Evolutionary conservation across 192 early-diverging fungal species (phyloP), one percentile per base, ranked within the genome.

Genomic region (Gigaspora rosea): DNA sequence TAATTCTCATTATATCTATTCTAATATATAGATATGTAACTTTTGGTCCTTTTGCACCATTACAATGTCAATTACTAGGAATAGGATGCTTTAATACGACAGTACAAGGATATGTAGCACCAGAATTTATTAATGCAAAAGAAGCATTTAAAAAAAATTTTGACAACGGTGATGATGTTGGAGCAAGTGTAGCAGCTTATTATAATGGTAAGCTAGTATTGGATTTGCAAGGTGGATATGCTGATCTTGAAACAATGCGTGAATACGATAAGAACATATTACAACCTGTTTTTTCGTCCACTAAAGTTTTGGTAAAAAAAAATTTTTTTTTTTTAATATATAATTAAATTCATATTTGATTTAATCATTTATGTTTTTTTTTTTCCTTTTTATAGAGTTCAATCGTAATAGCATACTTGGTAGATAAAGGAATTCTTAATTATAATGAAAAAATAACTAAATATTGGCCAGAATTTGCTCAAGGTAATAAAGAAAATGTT

Each of bases 401-500:
- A 18, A 83, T 91, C 22, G 85, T 93, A 4, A 78, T 92, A 35
- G 82, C 87, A 16, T 76, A 86, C 65, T 54, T 93, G 46, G 87
- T 94, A 16, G 86, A 89, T 56, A 69, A 84, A 71, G 87, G 86
- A 20, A 41, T 83, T 18, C 22, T 94, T 5, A 49, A 75, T n/a
- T 92, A 89, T 65, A 73, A 81, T 22, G 81, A 83, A 50, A 79
- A 71, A 27, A 84, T 94, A 35, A 66, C 84, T 2, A 79, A 83
- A 10, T 87, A 90, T 74, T 94, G 92, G 92, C 92, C 92, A 2
- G 91, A 93, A 76, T 94, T 94, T 81, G 92, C 85, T 8, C 82
- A 83, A 62, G 90, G 90, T 10, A 88, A 88, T 62, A 94, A 94
- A 79, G 80, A 89, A 51, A 77, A 93, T 46, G 88, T 94, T 32